These are phyloP conservation scores for Dictyostelium discoideum DNA, from an alignment of 78 protist species.

Conservation along the genomic window DNA sequence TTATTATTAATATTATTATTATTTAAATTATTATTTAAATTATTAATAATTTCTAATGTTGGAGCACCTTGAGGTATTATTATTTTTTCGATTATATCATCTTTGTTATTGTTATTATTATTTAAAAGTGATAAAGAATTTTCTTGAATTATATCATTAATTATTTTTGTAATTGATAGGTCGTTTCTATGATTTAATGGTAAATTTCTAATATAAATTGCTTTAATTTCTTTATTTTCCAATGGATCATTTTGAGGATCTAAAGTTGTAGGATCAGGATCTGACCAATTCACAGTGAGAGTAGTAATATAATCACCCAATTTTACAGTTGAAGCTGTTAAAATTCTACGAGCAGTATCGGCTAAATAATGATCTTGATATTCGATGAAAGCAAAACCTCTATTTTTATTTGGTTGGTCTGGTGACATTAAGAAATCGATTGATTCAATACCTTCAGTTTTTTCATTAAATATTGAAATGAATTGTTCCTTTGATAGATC, in stretches of 20 bases:
- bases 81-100: slow-evolving; percentile 38
- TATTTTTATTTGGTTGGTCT: slow-evolving; percentile 27
- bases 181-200: not conserved
- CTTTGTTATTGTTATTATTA: not conserved
- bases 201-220: slow-evolving; percentile 31
- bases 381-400: slow-evolving; percentile 68
- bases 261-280: slow-evolving; percentile 3
- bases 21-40: too few species aligned
- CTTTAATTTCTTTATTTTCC: slow-evolving; percentile 35
- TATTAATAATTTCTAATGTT: not conserved
- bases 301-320: not conserved
- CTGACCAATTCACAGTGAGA: slow-evolving; percentile 76
- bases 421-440: slow-evolving; percentile 43
- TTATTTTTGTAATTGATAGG: not conserved
- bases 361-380: slow-evolving; percentile 58
- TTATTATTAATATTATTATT: not conserved
- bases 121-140: not conserved
- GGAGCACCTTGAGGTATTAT: slow-evolving; percentile 23
- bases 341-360: slow-evolving; percentile 38
- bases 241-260: slow-evolving; percentile 7
- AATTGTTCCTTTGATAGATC: slow-evolving; percentile 19
- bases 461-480: not conserved
- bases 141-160: not conserved
- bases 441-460: not conserved
- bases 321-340: slow-evolving; percentile 1